Percentiles rank a stretch among this genome's conserved stretches.
phyloP scores from a whole-genome alignment of 768 basidiomycete species.

The Lactifluus pinguis region DNA sequence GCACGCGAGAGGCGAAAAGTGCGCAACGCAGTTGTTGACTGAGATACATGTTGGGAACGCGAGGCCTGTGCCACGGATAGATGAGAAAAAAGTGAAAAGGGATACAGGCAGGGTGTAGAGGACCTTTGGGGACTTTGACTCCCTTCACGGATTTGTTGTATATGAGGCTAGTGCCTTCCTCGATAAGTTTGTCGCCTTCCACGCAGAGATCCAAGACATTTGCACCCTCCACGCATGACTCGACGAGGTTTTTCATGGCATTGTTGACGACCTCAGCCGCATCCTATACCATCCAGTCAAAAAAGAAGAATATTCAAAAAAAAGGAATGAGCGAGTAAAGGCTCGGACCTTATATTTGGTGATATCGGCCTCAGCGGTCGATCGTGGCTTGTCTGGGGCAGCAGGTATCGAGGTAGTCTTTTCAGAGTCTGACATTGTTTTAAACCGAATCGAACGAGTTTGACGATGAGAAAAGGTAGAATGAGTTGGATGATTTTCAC shows the following conservation, averaged over 20 bases:
- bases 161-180: slow-evolving; percentile 72
- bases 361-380: slow-evolving; percentile 62
- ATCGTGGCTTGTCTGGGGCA: slow-evolving; percentile 36
- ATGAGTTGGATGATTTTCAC: no score
- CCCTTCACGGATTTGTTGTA: slow-evolving; percentile 91
- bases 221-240: slow-evolving; percentile 67
- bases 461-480: background rate
- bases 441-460: background rate
- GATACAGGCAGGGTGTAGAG: slow-evolving; percentile 20
- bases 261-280: slow-evolving; percentile 85
- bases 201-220: slow-evolving; percentile 85
- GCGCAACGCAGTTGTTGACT: slow-evolving; percentile 90
- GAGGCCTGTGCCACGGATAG: slow-evolving; percentile 43
- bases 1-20: slow-evolving; percentile 93
- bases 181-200: slow-evolving; percentile 90
- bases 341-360: slow-evolving; percentile 75
- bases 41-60: slow-evolving; percentile 93
- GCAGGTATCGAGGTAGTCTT: slow-evolving; percentile 22
- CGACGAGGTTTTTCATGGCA: slow-evolving; percentile 79
- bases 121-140: slow-evolving; percentile 81
- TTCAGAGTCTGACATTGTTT: slow-evolving; percentile 53
- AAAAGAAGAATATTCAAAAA: background rate
- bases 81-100: background rate
- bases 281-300: slow-evolving; percentile 36
- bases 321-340: background rate